A percentile compares a stretch with the other conserved stretches of the same genome.
phyloP scores from a whole-genome alignment of 2,329 filamentous ascomycete genomes.

The Hortaea werneckii region DNA sequence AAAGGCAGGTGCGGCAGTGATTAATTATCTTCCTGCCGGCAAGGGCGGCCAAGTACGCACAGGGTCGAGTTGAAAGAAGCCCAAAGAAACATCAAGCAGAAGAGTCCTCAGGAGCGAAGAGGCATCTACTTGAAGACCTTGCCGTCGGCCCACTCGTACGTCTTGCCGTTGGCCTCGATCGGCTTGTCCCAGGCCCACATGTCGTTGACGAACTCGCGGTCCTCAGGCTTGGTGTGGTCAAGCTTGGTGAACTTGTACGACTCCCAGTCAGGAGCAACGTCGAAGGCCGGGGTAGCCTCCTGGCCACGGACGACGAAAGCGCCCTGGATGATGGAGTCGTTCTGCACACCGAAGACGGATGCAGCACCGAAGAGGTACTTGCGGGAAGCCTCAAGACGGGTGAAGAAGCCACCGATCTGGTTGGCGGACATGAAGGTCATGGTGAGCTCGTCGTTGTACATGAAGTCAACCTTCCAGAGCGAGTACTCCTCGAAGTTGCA shows the following conservation, averaged over 20 bases:
- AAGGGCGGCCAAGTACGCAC: too few species aligned
- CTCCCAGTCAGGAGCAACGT: conserved; percentile 95
- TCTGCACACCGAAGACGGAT: conserved; percentile 80
- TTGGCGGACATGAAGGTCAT: conserved; percentile 98
- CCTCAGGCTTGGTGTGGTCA: conserved; percentile 73
- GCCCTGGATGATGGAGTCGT: conserved; percentile 84
- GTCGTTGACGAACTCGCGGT: conserved; percentile 75
- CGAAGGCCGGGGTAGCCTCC: conserved; percentile 75
- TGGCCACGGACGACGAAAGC: conserved; percentile 92
- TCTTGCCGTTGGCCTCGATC: conserved; percentile 71
- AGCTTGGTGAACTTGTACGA: conserved; percentile 96
- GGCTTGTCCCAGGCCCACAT: conserved; percentile 91
- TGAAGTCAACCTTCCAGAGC: conserved; percentile 89
- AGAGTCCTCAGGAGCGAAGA: background rate
- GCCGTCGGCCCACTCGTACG: conserved; percentile 77
- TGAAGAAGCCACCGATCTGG: conserved; percentile 94
- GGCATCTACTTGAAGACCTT: conserved; percentile 94
- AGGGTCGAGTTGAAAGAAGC: too few species aligned
- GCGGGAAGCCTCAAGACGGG: conserved; percentile 90
- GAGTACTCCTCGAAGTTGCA: conserved; percentile 91
- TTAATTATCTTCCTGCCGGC: too few species aligned
- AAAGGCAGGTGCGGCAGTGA: too few species aligned
- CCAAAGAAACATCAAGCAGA: too few species aligned
- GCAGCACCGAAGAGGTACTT: conserved; percentile 93
- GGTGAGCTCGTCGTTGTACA: conserved; percentile 98